A percentile compares a stretch with the other conserved stretches of the same genome.
phyloP scores from a whole-genome alignment of 1,284 basidiomycete genomes.

The Cerioporus squamosus region DNA sequence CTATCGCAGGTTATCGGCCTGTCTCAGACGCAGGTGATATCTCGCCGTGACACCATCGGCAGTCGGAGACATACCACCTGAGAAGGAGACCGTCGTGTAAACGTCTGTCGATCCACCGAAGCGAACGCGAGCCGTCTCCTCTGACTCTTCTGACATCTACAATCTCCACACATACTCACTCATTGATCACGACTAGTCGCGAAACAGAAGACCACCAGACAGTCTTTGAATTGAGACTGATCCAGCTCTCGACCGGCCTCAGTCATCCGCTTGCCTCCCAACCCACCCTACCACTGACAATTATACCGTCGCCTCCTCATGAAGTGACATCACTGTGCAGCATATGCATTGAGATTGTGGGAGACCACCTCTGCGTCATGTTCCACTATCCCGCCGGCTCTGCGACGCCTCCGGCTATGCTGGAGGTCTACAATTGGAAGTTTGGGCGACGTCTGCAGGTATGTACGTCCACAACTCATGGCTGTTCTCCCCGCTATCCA shows the following conservation, averaged over 20 bases:
- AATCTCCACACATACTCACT: no score
- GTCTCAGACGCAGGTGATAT: no score
- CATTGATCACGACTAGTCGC: not conserved
- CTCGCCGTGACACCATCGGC: no score
- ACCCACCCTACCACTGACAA: constrained; percentile 33
- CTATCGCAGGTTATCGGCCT: no score
- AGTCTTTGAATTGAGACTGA: constrained; percentile 35
- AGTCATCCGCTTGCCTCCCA: constrained; percentile 45
- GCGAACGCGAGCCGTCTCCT: no score
- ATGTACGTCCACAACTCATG: constrained; percentile 6
- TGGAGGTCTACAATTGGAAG: constrained; percentile 50
- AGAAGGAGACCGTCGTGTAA: no score
- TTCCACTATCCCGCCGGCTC: constrained; percentile 24
- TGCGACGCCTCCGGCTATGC: constrained; percentile 20
- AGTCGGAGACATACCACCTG: no score
- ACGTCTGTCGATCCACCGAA: no score
- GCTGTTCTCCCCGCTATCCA: no score
- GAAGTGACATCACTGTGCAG: constrained; percentile 28
- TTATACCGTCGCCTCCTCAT: constrained; percentile 7
- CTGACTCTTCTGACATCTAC: no score
- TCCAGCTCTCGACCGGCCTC: constrained; percentile 46
- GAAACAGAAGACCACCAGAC: constrained; percentile 14
- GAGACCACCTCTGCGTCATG: constrained; percentile 36
- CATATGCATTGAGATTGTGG: constrained; percentile 52
- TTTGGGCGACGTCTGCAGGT: constrained; percentile 42